Evolutionary conservation across 345 rosid species (phyloP), one percentile per base, ranked within the genome.

Genomic region (Hibiscus trionum): DNA sequence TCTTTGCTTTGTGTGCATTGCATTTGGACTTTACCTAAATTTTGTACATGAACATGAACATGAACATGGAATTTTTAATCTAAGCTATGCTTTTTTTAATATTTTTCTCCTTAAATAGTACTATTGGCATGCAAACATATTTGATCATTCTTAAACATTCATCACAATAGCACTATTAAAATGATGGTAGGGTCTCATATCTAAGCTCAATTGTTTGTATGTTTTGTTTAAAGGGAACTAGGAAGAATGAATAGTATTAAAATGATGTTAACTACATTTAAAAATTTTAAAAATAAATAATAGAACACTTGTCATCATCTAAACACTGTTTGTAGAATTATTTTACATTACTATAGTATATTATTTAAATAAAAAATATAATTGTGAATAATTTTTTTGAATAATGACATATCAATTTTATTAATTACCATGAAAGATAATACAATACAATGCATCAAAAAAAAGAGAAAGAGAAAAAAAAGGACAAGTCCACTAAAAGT

Each of bases 1-100:
- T 44, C 19, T 66, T 65, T 66, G 55, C 55, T 64, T 65, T 44
- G 42, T 44, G 16, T 66, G 35, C 35, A 44, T 44, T 66, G 69
- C 33, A 44, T 44, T 66, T 66, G 55, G 69, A 44, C 69, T 21
- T 66, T 21, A 11, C 17, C 21, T 21, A 21, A 21, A 21, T 3
- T 6, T 21, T 8, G 26, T 1, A 21, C 55, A 17, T 44, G 55
- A 19, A 42, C 69, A 64, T 42, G 55, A 19, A 42, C 69, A 64
- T 42, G 69, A 62, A 62, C 67, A 37, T 10, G 19, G 11, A 11
- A 17, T 66, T 24, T 31, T 44, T 66, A 12, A 46, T 11, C 2
- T 46, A 53, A 66, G 70, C 9, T 5, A 42, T 21, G 69, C 12
- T 24, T 2, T 42, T 17, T 44, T 61, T 0, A 24, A 10, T 39